Base-by-base conservation (phyloP, 371 early-diverging fungal genomes). In the Mucor indicus region DNA sequence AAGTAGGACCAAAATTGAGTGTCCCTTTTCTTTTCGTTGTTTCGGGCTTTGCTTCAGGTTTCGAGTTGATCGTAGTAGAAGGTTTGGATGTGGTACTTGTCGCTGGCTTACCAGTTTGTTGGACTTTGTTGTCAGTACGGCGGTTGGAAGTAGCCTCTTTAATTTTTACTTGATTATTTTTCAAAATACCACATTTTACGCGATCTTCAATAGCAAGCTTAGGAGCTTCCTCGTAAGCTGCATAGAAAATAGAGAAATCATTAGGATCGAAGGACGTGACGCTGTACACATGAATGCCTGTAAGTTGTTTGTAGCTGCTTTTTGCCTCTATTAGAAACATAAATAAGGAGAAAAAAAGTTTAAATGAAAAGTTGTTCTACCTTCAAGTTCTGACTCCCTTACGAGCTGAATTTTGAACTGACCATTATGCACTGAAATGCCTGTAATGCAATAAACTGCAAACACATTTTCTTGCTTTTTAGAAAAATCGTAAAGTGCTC, bases 201-300 rank as follows among this genome's bases (percentile, higher is more conserved):
- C 50, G 42, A 32, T 57, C 51, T 30, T 42, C 51, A 13, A 49
- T 9, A 1, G 44, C 10, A 4, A 55, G 16, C n/a, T 42, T 35
- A 8, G 51, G 41, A 1, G 32, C 33, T 17, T 57, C 47, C 16
- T 45, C 46, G 22, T 31, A 50, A 4, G 51, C 57, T 16, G 43
- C 15, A 21, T 50, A 50, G 13, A 48, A 38, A 1, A 41, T 27
- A 6, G 53, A 44, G 16, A 44, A 36, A 22, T 58, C 53, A 13
- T 23, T 20, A 13, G 38, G 38, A 16, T 48, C 44, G 21, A 37
- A 48, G 2, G 44, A 37, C 0, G 48, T 24, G 1, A 58, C 17
- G 23, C 53, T 58, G 35, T 58, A 53, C 5, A 52, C 49, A 49
- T 48, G 48, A 38, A 42, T 24, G 39, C 45, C 44, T 4, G 44